Evolutionary conservation across 768 basidiomycete genomes (phyloP), one percentile per base, ranked within the genome.

Genomic region (Imleria badia): DNA sequence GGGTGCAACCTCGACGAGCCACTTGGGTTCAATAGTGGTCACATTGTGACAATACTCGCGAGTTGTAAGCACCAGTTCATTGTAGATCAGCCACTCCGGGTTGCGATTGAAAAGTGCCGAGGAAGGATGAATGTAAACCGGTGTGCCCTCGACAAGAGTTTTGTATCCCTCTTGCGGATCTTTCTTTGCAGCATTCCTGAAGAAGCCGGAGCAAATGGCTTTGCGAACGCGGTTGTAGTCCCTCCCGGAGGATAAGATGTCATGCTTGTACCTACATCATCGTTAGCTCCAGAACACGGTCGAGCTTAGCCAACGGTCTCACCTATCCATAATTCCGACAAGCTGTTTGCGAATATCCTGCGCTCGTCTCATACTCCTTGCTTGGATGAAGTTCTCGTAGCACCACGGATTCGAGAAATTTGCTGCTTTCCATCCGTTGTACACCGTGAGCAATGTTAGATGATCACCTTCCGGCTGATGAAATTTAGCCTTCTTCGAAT

Each of bases 341-440:
- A 99, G 73, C 73, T 99, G 97, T 69, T 99, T 99, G 55, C 97
- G 78, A 11, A 99, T 94, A 78, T 99, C 97, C 72, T 98, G 95
- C 6, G 96, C 97, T 7, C 95, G 81, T 53, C 93, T 81, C 94
- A 99, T 95, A 62, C 93, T 97, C 67, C 97, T 81, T 12, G 94
- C 96, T 71, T 98, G 97, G 46, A 98, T 97, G 66, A 95, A 99
- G 72, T 98, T 98, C 74, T 98, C 95, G 61, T 94, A 96, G 69
- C 97, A 98, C 97, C 97, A 99, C 6, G 96, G 94, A 70, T 97
- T 96, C 33, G 93, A 94, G 68, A 97, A 98, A 69, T 91, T 97
- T 54, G 89, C 91, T 6, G 80, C 86, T 68, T 98, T 97, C 97
- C 97, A 99, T 15, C 93, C 97, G 63, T 98, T 99, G 74, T 98